A percentile compares a stretch with the other conserved stretches of the same genome.
These are phyloP conservation scores for Globisporangium nodosum DNA, from an alignment of 352 stramenopile genomes.

Conservation along the genomic window DNA sequence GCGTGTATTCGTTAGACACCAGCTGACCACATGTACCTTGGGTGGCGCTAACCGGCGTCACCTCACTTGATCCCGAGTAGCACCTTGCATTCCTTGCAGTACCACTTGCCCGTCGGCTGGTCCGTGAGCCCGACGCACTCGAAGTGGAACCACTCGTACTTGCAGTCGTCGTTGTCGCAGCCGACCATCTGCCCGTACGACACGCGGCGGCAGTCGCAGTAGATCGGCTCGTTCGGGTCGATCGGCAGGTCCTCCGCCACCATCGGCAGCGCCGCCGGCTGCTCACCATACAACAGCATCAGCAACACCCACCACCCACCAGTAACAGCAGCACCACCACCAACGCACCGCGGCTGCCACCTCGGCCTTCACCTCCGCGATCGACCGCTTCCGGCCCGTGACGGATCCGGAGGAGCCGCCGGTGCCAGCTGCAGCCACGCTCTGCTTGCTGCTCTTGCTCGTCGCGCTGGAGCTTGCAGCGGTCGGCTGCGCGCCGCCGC, in stretches of 20 bases:
- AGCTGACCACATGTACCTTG: background rate
- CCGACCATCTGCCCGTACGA: slow-evolving; percentile 91
- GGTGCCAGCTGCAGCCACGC: background rate
- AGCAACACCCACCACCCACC: background rate
- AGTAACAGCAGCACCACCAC: background rate
- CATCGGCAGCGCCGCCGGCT: slow-evolving; percentile 29
- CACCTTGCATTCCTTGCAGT: slow-evolving; percentile 75
- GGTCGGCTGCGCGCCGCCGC: background rate
- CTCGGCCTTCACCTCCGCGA: slow-evolving; percentile 29
- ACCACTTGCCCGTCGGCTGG: slow-evolving; percentile 78
- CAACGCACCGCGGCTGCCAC: slow-evolving; percentile 14
- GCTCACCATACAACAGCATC: slow-evolving; percentile 2
- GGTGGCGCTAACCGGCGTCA: background rate
- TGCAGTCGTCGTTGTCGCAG: slow-evolving; percentile 91
- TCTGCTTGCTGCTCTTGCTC: slow-evolving; percentile 15
- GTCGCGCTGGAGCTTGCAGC: background rate
- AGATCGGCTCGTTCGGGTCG: slow-evolving; percentile 85
- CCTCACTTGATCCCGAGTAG: slow-evolving; percentile 61
- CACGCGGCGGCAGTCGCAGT: slow-evolving; percentile 82
- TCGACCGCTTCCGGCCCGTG: slow-evolving; percentile 43
- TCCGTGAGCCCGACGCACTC: slow-evolving; percentile 84
- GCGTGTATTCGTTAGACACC: background rate
- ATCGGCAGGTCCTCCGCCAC: slow-evolving; percentile 75
- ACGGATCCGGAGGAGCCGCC: background rate
- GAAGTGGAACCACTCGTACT: slow-evolving; percentile 93